Evolutionary conservation across 371 early-diverging fungal species (phyloP), one percentile per base, ranked within the genome.

Genomic region (Mortierella sp.): DNA sequence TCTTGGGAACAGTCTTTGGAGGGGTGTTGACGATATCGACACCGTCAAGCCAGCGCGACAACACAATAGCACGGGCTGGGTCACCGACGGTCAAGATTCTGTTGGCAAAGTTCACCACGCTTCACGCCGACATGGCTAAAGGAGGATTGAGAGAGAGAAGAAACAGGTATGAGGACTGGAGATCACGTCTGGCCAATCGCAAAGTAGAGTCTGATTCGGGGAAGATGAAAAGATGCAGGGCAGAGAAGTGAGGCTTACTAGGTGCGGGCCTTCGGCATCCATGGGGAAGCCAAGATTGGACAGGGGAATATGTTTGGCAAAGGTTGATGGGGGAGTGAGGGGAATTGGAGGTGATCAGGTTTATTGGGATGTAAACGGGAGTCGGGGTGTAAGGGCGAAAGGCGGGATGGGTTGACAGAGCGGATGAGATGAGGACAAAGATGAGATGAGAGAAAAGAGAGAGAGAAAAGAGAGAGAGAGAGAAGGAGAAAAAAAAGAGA

Each of bases 41-140:
- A 18, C 80, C 77, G 55, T 92, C 92, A 16, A 95, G 80, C 29
- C 65, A 82, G 57, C 83, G 70, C 7, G 95, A 90, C 59, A 96
- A 86, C 45, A 83, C 80, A 37, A 84, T 83, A 1, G 97, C 97
- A 28, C 98, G 87, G 43, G 85, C 86, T 21, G 89, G 91, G 79
- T 98, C 98, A 30, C 98, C 98, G 28, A 98, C 98, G 1, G 97
- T 97, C 48, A 97, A 62, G 61, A 98, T 90, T 62, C 97, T 88
- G 84, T 95, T 94, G 29, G 97, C 94, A 16, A 47, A 96, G 93
- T 76, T 97, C 92, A 15, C 96, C 96, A 19, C 66, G 66, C 70
- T 91, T 93, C 15, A 92, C 86, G 64, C 90, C 91, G 21, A 98
- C 89, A 70, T 98, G 98, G 82, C 79, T 77, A 62, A 19, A 18